These are phyloP conservation scores for Sporothrix brasiliensis DNA, from an alignment of 2,329 filamentous ascomycete genomes.

Conservation along the genomic window DNA sequence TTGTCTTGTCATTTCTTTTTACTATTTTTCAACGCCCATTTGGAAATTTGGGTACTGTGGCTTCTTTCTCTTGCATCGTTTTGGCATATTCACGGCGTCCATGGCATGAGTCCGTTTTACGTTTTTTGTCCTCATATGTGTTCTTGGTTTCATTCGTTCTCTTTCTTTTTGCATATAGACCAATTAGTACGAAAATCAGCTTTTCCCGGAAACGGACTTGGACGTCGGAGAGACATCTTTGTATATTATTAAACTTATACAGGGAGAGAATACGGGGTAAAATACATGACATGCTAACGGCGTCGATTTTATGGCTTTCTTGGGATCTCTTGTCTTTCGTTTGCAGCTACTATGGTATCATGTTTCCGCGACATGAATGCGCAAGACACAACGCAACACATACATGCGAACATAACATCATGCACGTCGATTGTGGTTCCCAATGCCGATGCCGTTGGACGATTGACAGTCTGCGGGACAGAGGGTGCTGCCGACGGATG, in stretches of 20 bases:
- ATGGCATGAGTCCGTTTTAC: background rate
- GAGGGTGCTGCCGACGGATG: background rate
- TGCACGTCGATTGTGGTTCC: background rate
- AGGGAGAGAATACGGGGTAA: background rate
- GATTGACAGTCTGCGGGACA: background rate
- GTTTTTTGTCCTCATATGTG: slow-evolving; percentile 12
- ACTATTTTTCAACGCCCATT: background rate
- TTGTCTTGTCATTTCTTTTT: too few species aligned
- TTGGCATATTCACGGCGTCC: slow-evolving; percentile 18
- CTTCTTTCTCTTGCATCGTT: background rate
- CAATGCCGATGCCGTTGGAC: background rate
- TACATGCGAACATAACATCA: background rate
- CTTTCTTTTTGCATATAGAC: slow-evolving; percentile 13
- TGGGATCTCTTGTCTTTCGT: background rate
- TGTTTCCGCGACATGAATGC: background rate
- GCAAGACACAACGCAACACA: slow-evolving; percentile 5
- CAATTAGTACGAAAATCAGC: background rate
- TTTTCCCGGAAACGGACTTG: background rate
- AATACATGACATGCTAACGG: slow-evolving; percentile 10
- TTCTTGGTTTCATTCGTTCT: background rate
- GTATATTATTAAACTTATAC: background rate
- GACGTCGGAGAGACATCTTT: background rate
- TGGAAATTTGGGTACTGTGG: background rate
- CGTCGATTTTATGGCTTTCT: background rate
- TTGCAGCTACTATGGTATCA: too few species aligned